These are phyloP conservation scores for Ceraceosorus guamensis DNA, from an alignment of 1,284 basidiomycete species.

Conservation along the genomic window DNA sequence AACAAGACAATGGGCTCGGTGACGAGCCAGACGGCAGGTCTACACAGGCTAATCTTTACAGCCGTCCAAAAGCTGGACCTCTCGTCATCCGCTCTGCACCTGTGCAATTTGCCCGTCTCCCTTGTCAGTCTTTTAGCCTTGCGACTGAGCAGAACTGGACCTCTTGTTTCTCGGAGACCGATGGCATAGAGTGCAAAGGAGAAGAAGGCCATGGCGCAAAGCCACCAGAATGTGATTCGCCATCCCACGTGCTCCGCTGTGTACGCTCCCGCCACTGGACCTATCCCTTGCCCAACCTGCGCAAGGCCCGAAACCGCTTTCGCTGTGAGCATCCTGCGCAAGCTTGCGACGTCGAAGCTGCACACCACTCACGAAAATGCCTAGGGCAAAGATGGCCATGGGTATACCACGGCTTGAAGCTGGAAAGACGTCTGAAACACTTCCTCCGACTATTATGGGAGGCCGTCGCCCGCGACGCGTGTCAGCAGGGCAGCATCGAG, in stretches of 20 bases:
- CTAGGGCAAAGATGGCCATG: not conserved
- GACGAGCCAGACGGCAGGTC: constrained; percentile 47
- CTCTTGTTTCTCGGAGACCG: constrained; percentile 42
- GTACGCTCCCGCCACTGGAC: constrained; percentile 27
- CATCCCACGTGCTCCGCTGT: constrained; percentile 22
- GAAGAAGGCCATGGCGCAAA: constrained; percentile 4
- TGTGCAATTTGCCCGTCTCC: constrained; percentile 48
- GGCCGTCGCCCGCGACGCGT: no score
- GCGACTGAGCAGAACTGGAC: constrained; percentile 51
- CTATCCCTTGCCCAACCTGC: constrained; percentile 39
- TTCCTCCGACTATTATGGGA: not conserved
- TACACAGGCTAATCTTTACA: constrained; percentile 40
- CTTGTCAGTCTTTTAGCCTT: constrained; percentile 48
- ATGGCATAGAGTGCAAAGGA: constrained; percentile 25
- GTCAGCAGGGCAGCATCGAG: no score
- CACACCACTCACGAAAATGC: not conserved
- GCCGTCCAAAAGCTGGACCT: constrained; percentile 32
- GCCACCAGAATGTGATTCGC: constrained; percentile 24
- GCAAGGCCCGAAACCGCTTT: no score
- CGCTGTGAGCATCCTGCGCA: no score
- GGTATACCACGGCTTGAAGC: not conserved
- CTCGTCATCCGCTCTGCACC: constrained; percentile 47
- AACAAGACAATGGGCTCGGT: constrained; percentile 52
- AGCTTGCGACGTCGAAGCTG: no score
- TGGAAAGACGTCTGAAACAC: constrained; percentile 3